Evolutionary conservation across 441 rosid genomes (phyloP).

Genomic region (Corymbia citriodora): DNA sequence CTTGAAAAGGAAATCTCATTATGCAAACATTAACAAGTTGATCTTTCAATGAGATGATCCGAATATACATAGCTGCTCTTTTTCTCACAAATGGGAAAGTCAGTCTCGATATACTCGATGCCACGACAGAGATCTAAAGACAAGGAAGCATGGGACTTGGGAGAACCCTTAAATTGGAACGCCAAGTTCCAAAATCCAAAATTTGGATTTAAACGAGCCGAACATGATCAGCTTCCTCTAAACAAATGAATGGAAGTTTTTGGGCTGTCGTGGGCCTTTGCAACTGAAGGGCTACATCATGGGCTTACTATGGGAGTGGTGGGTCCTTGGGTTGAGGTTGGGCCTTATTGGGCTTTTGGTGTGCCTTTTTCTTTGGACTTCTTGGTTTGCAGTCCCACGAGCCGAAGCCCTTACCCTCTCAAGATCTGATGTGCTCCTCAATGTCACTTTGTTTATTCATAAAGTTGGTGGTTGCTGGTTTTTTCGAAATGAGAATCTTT

Average conservation of each 20-base stretch:
- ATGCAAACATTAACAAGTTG: neutral
- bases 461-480: neutral
- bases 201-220: neutral
- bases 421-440: neutral
- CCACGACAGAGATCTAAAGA: neutral
- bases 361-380: neutral
- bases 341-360: neutral
- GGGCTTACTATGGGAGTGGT: neutral
- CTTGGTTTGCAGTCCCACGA: neutral
- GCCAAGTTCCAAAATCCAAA: neutral
- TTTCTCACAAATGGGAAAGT: neutral
- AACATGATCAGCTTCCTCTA: neutral
- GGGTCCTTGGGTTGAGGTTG: neutral
- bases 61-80: neutral
- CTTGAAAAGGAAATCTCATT: neutral
- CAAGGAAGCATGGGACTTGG: neutral
- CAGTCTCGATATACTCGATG: neutral
- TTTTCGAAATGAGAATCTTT: neutral
- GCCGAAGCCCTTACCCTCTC: neutral
- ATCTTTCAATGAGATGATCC: neutral
- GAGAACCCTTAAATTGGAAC: neutral
- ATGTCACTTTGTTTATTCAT: neutral
- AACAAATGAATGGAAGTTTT: neutral
- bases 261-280: neutral
- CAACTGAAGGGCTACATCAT: neutral